phyloP scores from a whole-genome alignment of 2,329 filamentous ascomycete species.

The Rasamsonia emersonii region DNA sequence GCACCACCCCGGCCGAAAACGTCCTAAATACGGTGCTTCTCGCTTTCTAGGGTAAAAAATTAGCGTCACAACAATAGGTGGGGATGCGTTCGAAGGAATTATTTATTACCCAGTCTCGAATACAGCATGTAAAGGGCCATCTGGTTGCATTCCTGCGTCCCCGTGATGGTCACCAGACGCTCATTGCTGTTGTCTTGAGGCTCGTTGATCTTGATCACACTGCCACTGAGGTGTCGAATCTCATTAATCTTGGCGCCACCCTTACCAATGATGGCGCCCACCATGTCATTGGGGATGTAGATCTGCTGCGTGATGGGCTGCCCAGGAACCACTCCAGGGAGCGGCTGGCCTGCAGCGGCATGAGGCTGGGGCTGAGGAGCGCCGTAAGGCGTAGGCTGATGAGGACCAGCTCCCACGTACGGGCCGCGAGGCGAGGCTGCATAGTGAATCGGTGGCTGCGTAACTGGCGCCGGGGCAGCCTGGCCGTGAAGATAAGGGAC shows the following conservation, averaged over 20 bases:
- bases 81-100: not conserved
- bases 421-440: slow-evolving; percentile 63
- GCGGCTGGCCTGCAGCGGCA: slow-evolving; percentile 56
- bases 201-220: slow-evolving; percentile 99
- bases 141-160: slow-evolving; percentile 96
- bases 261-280: slow-evolving; percentile 97
- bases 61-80: slow-evolving; percentile 7
- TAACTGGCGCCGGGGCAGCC: slow-evolving; percentile 42
- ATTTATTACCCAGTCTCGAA: slow-evolving; percentile 73
- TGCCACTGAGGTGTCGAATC: slow-evolving; percentile 91
- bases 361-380: slow-evolving; percentile 54
- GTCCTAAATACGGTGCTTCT: slow-evolving; percentile 61
- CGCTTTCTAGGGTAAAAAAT: slow-evolving; percentile 50
- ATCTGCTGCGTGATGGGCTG: slow-evolving; percentile 95
- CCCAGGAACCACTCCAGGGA: slow-evolving; percentile 65
- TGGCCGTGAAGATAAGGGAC: slow-evolving; percentile 65
- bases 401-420: slow-evolving; percentile 72
- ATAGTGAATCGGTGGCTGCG: slow-evolving; percentile 70
- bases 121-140: slow-evolving; percentile 99
- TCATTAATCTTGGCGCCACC: slow-evolving; percentile 99
- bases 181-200: slow-evolving; percentile 99
- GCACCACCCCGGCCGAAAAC: slow-evolving; percentile 1
- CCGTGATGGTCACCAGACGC: slow-evolving; percentile 91
- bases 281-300: slow-evolving; percentile 99
- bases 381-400: slow-evolving; percentile 63